phyloP scores from a whole-genome alignment of 768 basidiomycete species.

The Boletus sp. region DNA sequence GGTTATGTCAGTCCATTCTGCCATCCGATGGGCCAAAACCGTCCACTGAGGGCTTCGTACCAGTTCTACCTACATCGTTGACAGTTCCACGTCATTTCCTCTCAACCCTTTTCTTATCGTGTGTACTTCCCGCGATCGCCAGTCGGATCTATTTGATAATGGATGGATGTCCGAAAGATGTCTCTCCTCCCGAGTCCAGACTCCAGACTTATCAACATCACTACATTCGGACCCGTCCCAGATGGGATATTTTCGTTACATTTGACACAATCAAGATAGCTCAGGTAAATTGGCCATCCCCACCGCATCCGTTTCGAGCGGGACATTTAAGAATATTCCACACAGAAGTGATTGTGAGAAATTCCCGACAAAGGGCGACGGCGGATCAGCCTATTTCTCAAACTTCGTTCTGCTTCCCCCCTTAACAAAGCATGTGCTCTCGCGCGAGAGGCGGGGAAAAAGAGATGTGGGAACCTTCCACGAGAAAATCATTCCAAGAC shows the following conservation, averaged over 20 bases:
- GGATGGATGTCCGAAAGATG: constrained; percentile 2
- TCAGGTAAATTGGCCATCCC: constrained; percentile 7
- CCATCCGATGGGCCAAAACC: constrained; percentile 1
- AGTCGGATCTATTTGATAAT: constrained; percentile 15
- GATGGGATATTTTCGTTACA: constrained; percentile 12
- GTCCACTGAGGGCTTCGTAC: constrained; percentile 1
- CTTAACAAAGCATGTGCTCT: constrained; percentile 7
- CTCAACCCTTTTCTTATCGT: constrained; percentile 14
- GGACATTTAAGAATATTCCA: constrained; percentile 16
- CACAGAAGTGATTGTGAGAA: constrained; percentile 21
- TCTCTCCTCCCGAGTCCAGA: constrained; percentile 9
- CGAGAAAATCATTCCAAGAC: neutral
- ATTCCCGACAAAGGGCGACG: neutral
- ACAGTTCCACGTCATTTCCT: constrained; percentile 23
- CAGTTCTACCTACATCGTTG: constrained; percentile 3
- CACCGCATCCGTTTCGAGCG: constrained; percentile 22
- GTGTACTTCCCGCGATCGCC: constrained; percentile 7
- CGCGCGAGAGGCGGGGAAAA: neutral
- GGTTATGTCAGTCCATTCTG: constrained; percentile 12
- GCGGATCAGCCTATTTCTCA: too few species aligned
- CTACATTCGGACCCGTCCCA: constrained; percentile 20
- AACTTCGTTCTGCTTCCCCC: neutral
- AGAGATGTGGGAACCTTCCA: neutral
- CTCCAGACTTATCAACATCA: constrained; percentile 6
- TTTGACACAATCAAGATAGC: constrained; percentile 8